These are phyloP conservation scores for Gossypium australe DNA, from an alignment of 345 rosid genomes.

Conservation along the genomic window DNA sequence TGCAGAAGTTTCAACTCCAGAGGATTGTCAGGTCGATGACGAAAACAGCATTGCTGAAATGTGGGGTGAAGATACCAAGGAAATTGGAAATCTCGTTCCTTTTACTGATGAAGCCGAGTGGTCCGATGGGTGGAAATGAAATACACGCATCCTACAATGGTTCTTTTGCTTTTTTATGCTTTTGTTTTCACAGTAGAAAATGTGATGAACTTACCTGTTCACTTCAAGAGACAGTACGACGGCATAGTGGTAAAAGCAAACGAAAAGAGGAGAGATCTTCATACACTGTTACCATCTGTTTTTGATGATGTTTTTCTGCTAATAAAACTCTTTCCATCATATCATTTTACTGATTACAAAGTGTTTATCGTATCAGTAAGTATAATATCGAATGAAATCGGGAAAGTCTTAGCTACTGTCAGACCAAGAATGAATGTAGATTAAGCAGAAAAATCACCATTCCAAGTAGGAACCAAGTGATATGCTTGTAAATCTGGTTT, in stretches of 20 bases:
- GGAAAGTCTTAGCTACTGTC: neutral
- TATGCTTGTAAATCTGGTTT: constrained; percentile 9
- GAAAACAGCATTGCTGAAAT: constrained; percentile 25
- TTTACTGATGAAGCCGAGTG: constrained; percentile 51
- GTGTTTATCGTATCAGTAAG: neutral
- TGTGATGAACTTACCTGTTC: neutral
- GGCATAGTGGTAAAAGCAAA: neutral
- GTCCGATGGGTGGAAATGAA: constrained; percentile 72
- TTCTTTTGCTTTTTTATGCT: neutral
- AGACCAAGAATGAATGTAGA: neutral
- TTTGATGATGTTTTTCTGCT: neutral
- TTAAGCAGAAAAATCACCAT: constrained; percentile 5
- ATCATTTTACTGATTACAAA: neutral
- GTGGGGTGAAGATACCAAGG: constrained; percentile 29
- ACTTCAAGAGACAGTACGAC: neutral
- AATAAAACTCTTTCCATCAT: neutral
- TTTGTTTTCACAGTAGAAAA: constrained; percentile 1
- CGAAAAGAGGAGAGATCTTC: neutral
- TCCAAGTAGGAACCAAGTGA: constrained; percentile 19
- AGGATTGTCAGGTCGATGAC: constrained; percentile 20
- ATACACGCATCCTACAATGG: neutral
- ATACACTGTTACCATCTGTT: neutral
- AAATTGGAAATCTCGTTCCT: constrained; percentile 27
- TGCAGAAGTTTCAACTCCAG: constrained; percentile 10
- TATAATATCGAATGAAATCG: neutral